Evolutionary conservation across 1,284 basidiomycete species (phyloP), one percentile per base, ranked within the genome.

Genomic region (Pholiota adiposa): DNA sequence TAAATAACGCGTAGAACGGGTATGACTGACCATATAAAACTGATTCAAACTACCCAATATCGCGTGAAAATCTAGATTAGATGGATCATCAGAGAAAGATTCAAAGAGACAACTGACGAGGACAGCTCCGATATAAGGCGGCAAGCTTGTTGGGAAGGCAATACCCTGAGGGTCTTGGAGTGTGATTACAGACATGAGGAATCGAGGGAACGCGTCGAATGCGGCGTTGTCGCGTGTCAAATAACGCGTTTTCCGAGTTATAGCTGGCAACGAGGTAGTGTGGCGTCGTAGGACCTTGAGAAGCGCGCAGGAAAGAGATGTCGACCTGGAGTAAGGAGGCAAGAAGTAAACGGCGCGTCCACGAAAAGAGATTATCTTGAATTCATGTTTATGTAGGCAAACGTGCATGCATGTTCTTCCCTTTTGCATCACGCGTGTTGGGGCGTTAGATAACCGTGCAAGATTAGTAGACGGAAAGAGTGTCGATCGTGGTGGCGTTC

Each of bases 41-140:
- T 3, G 65, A 53, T 59, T 71, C 69, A 33, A 71, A 70, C 70
- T 72, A 31, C 4, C 16, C 36, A 38, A 9, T 14, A 12, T 38
- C 9, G 36, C n/a, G n/a, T n/a, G n/a, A n/a, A n/a, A n/a, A n/a
- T n/a, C n/a, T n/a, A n/a, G n/a, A n/a, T 38, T 12, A 38, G 29
- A 33, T 46, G 31, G 25, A 34, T 31, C n/a, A 16, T 19, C 12
- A 21, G 9, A 16, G 31, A 38, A 9, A 25, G 2, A 12, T 38
- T 44, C 2, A 21, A 46, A 18, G 34, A 43, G 44, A 40, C 23
- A 23, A 66, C 68, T 16, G 41, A 72, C 70, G 23, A 71, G 27
- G 12, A 69, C 66, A 34, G 70, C 71, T 9, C 65, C 71, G 21
- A 71, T 54, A 48, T 71, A 71, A 6, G 71, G 71, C 12, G 61